Percentiles rank a stretch among this genome's conserved stretches.
Evolutionary conservation across 1,139 yeast species (phyloP).

Genomic region (Ashbya aceris): DNA sequence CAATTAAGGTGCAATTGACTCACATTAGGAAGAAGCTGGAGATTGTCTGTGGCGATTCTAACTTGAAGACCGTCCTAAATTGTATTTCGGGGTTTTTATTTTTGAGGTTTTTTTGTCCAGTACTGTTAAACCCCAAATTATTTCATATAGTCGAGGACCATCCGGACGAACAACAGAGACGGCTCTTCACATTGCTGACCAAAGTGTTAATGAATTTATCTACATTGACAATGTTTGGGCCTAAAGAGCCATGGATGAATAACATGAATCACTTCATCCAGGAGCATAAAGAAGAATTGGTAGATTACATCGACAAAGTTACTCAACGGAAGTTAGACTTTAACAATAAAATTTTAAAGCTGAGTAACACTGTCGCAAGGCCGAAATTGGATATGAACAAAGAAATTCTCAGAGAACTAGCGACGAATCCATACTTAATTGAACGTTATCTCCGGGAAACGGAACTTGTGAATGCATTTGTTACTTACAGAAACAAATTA

Average conservation of each 20-base stretch:
- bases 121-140: slow-evolving; percentile 77
- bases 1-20: slow-evolving; percentile 52
- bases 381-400: slow-evolving; percentile 35
- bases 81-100: slow-evolving; percentile 79
- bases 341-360: slow-evolving; percentile 46
- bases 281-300: slow-evolving; percentile 47
- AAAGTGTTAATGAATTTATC: slow-evolving; percentile 75
- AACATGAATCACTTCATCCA: slow-evolving; percentile 60
- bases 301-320: slow-evolving; percentile 60
- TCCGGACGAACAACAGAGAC: slow-evolving; percentile 60
- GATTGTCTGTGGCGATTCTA: slow-evolving; percentile 44
- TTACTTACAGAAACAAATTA: slow-evolving; percentile 13
- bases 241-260: slow-evolving; percentile 76
- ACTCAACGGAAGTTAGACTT: slow-evolving; percentile 65
- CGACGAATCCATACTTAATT: slow-evolving; percentile 59
- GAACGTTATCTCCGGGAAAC: slow-evolving; percentile 57
- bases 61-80: slow-evolving; percentile 43
- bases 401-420: slow-evolving; percentile 46
- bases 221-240: slow-evolving; percentile 61
- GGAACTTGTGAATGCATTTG: slow-evolving; percentile 43
- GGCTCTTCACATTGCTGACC: slow-evolving; percentile 76
- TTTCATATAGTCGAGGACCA: slow-evolving; percentile 65
- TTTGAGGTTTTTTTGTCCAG: slow-evolving; percentile 83
- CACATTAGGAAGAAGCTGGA: slow-evolving; percentile 54
- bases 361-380: slow-evolving; percentile 31